Conservation (phyloP, 2,329 filamentous ascomycete genomes). For the Alternaria incomplexa region DNA sequence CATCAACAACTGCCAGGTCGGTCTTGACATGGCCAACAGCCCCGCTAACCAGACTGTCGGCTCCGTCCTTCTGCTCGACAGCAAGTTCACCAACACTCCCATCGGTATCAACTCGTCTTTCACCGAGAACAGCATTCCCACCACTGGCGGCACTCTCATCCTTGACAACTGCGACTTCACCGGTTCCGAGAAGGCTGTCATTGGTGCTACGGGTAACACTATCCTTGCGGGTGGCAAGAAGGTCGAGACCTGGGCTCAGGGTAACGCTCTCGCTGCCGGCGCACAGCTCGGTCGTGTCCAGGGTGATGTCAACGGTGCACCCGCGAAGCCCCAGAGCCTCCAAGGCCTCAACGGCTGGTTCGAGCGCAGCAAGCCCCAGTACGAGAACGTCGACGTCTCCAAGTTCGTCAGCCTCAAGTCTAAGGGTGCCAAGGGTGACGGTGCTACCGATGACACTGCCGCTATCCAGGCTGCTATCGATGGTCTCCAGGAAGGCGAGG, state of each 20-base stretch:
- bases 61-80: conserved; percentile 83
- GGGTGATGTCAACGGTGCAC: conserved; percentile 53
- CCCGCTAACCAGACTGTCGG: conserved; percentile 79
- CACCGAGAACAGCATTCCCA: conserved; percentile 68
- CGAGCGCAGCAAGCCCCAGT: conserved; percentile 88
- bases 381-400: conserved; percentile 69
- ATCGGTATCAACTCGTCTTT: conserved; percentile 81
- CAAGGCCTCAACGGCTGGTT: conserved; percentile 73
- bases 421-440: conserved; percentile 85
- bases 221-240: conserved; percentile 74
- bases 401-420: conserved; percentile 84
- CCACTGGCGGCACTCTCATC: conserved; percentile 80
- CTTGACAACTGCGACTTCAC: conserved; percentile 89
- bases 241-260: conserved; percentile 78
- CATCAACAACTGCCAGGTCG: conserved; percentile 55
- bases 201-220: conserved; percentile 60
- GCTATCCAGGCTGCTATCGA: conserved; percentile 82
- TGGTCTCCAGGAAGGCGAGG: conserved; percentile 64
- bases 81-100: conserved; percentile 74
- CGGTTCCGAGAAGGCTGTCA: conserved; percentile 71
- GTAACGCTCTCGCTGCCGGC: conserved; percentile 69
- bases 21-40: conserved; percentile 58
- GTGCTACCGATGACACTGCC: conserved; percentile 82
- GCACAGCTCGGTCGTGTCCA: conserved; percentile 61
- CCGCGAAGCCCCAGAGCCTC: conserved; percentile 70